phyloP scores from a whole-genome alignment of 441 rosid genomes.

The Populus hybrid region DNA sequence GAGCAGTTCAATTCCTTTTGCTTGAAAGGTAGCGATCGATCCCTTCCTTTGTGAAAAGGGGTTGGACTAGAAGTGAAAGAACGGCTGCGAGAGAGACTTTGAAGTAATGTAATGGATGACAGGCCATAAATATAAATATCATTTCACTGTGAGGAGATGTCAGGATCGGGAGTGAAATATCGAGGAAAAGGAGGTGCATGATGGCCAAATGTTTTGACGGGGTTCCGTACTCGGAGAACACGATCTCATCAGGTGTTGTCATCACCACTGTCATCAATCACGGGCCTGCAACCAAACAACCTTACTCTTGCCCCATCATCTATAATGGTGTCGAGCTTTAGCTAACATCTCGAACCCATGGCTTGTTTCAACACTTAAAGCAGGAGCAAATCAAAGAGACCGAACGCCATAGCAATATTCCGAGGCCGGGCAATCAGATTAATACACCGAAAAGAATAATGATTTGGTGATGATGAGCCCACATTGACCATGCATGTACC shows the following conservation, averaged over 20 bases:
- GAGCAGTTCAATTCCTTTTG: neutral
- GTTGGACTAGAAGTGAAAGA: neutral
- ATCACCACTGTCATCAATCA: neutral
- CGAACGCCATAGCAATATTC: neutral
- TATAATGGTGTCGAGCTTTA: neutral
- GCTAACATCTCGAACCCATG: neutral
- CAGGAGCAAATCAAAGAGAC: neutral
- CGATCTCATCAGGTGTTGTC: neutral
- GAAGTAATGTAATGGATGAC: conserved; percentile 21
- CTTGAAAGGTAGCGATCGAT: neutral
- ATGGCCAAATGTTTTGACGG: conserved; percentile 4
- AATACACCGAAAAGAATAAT: neutral
- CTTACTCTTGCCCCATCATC: neutral
- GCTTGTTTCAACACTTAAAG: neutral
- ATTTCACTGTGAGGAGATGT: neutral
- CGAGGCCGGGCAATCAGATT: neutral
- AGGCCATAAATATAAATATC: neutral
- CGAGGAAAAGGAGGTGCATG: neutral
- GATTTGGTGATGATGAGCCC: neutral
- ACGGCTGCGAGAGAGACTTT: neutral
- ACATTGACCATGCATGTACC: neutral
- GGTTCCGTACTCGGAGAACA: neutral
- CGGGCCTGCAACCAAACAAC: neutral
- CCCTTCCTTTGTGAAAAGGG: neutral
- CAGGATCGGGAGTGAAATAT: neutral